Evolutionary conservation across 2,329 filamentous ascomycete genomes (phyloP).

Genomic region (Calonectria hongkongensis): DNA sequence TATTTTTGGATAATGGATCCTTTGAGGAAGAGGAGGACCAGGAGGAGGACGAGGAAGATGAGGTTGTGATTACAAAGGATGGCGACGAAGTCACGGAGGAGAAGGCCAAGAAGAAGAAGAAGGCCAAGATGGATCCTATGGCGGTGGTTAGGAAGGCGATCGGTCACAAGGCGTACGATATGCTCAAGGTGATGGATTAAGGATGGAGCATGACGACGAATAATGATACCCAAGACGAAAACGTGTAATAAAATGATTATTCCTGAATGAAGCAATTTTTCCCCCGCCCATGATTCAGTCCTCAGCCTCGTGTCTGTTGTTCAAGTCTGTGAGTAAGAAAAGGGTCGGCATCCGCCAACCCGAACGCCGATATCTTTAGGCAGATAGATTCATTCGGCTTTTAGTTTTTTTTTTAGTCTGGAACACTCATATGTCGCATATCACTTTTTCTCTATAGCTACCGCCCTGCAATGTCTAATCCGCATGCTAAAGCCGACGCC

Average conservation of each 20-base stretch:
- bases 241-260: background rate
- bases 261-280: conserved; percentile 11
- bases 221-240: conserved; percentile 49
- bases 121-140: conserved; percentile 66
- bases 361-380: conserved; percentile 5
- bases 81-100: conserved; percentile 38
- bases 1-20: conserved; percentile 70
- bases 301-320: no score
- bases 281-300: background rate
- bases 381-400: background rate
- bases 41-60: conserved; percentile 56
- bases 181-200: conserved; percentile 74
- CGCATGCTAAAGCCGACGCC: conserved; percentile 17
- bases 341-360: conserved; percentile 7
- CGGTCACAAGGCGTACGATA: conserved; percentile 71
- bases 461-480: conserved; percentile 4
- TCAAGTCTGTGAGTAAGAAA: background rate
- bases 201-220: conserved; percentile 36
- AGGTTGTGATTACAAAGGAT: conserved; percentile 39
- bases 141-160: conserved; percentile 69
- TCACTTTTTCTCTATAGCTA: conserved; percentile 1
- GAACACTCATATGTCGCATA: background rate
- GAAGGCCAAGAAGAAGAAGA: conserved; percentile 59
- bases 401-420: background rate
- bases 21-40: conserved; percentile 65